Evolutionary conservation across 768 basidiomycete genomes (phyloP), one percentile per base, ranked within the genome.

Genomic region (Lentinula sp.): DNA sequence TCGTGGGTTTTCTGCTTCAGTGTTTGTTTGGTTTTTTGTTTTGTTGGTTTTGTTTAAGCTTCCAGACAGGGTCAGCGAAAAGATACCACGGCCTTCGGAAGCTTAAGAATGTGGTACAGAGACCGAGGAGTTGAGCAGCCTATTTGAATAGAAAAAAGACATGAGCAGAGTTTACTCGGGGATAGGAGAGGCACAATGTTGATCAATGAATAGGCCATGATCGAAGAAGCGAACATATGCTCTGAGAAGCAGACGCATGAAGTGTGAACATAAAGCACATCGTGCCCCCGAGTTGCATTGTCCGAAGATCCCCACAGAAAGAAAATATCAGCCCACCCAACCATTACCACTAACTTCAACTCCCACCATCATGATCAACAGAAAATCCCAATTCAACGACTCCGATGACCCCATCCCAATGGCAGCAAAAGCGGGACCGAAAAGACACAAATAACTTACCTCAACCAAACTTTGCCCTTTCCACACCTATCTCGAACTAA

Each of bases 401-500:
- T 36, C 6, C 41, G 16, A 6, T 28, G 28, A 23, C 23, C 23
- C 23, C 23, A 23, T 23, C 23, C 23, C 23, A 23, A 49, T 37
- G 39, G 8, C 12, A n/a, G 12, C 0, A 57, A 45, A 36, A n/a
- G n/a, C 8, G 50, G 52, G 28, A 20, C 9, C 3, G 1, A 12
- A 56, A 20, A 56, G 15, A 43, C 18, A 23, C n/a, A 48, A 13
- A 64, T 41, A 43, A 68, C 80, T 63, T 61, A 85, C 88, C 80
- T 84, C 66, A 90, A 74, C 87, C 86, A 90, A 32, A 88, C 66
- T 65, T 79, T 80, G 6, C 85, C 82, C 2, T 76, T 75, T 2
- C 81, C 78, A 55, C 85, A 81, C 70, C 82, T 86, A 66, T 88
- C 87, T 61, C 84, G 77, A 20, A 85, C 76, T 16, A 90, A 66